Evolutionary conservation across 1,139 yeast species (phyloP), one percentile per base, ranked within the genome.

Genomic region (Meyerozyma sp.): DNA sequence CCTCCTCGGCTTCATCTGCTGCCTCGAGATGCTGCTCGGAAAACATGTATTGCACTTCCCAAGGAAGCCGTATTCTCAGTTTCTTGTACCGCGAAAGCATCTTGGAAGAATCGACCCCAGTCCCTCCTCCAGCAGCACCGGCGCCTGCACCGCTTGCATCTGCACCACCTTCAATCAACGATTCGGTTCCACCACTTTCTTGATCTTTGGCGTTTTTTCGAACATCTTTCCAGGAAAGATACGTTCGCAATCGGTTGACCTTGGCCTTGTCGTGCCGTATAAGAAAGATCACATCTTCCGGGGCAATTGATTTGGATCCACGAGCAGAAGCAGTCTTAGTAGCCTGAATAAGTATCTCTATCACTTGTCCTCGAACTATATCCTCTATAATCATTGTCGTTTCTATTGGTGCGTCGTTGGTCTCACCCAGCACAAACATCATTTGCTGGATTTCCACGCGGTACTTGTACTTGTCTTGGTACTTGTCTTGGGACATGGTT

Each of bases 381-480:
- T 93, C 98, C 60, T 93, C 99, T 37, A 93, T 89, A 44, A 93
- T 65, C 9, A 94, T 82, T 0, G 97, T 88, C 1, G 97, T 89
- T 52, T 88, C 95, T 8, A 84, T 75, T 0, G 97, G 96, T 2
- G 98, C 95, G 55, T 93, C 98, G 53, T 87, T 88, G 1, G 94
- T 81, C 63, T 93, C 98, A 2, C 98, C 99, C 47, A 86, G 79
- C 46, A 93, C 98, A 70, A 94, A 93, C 99, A 93, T 93, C 98
- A 93, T 94, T 69, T 90, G 96, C 62, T 88, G 96, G 56, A 89
- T 88, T 63, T 89, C 96, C 40, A 84, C 78, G 46, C 95, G 71
- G 61, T 88, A 89, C 58, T 82, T 81, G 66, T 85, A 83, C 58
- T 84, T 83, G 50, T 50, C 52, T 29, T 28, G 46, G 18, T 16